These are phyloP conservation scores for Leishmania martiniquensis DNA, from an alignment of 208 protist species.

Conservation along the genomic window DNA sequence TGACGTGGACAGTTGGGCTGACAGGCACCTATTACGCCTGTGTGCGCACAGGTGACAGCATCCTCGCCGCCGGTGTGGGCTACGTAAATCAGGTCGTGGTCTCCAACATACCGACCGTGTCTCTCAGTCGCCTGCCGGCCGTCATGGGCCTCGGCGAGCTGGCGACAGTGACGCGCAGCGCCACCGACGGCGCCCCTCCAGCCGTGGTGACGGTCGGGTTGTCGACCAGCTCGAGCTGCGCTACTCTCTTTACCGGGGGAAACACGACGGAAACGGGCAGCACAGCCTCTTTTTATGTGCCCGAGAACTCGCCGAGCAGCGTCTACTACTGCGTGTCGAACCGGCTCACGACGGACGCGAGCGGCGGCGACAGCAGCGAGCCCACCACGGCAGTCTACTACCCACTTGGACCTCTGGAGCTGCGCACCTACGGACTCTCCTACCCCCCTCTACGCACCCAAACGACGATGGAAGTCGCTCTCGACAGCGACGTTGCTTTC, in stretches of 20 bases:
- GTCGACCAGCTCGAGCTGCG: constrained; percentile 36
- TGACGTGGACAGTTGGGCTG: constrained; percentile 37
- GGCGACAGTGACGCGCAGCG: constrained; percentile 43
- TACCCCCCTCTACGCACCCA: constrained; percentile 47
- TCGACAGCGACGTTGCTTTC: constrained; percentile 52
- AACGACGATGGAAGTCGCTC: constrained; percentile 26
- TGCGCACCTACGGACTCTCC: constrained; percentile 47
- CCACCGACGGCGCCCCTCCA: constrained; percentile 5
- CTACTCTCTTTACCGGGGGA: constrained; percentile 29
- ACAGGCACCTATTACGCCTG: constrained; percentile 75
- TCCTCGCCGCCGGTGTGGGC: constrained; percentile 15
- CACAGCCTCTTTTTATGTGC: constrained; percentile 42
- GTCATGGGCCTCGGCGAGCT: constrained; percentile 53
- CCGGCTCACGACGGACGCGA: constrained; percentile 22
- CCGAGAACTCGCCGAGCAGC: constrained; percentile 30
- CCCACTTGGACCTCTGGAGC: constrained; percentile 28
- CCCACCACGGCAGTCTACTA: constrained; percentile 36
- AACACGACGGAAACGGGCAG: constrained; percentile 35
- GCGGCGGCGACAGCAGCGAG: constrained; percentile 21
- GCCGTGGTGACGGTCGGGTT: constrained; percentile 58
- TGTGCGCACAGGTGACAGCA: constrained; percentile 27
- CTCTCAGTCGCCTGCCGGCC: constrained; percentile 32
- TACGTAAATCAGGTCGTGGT: constrained; percentile 52
- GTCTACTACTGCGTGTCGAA: constrained; percentile 64
- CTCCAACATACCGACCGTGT: constrained; percentile 32